Base-by-base conservation (phyloP, 768 basidiomycete genomes). In the Tephrocybe sp. region DNA sequence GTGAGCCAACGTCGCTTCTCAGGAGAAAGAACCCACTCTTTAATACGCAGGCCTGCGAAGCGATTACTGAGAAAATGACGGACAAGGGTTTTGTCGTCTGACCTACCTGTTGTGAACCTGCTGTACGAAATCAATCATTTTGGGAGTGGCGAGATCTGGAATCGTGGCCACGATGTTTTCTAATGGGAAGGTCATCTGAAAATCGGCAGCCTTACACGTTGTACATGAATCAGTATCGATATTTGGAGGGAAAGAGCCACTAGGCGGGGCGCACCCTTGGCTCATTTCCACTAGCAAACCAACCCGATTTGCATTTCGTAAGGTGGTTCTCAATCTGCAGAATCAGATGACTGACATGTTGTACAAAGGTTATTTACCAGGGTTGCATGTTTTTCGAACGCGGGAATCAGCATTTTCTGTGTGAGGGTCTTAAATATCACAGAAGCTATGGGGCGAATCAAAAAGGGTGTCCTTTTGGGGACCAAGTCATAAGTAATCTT, bases 381-480 rank as follows among this genome's bases (percentile, higher is more conserved):
- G 15, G 43, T 48, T 12, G 64, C 32, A 48, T 67, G 61, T 26
- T 64, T 65, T 34, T 57, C 54, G 25, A 74, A 51, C 40, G 65
- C 64, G 12, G 63, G 62, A 8, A 62, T 56, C 1, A 71, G 50
- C 3, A 70, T 14, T 23, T 44, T 41, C 18, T 57, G 57, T 30
- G 57, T 59, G 9, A 75, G 51, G 33, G 57, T 55, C 23, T 48
- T 53, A 44, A 73, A 69, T 15, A 73, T 48, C 1, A 52, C 24
- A 9, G 50, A 66, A 26, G 71, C 54, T 18, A 73, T 33, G 12
- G 72, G 69, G 9, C 72, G 65, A 42, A 77, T 54, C 32, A 70
- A 61, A 48, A 71, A 67, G 1, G 74, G 70, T 3, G 68, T 57
- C 23, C 64, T 61, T 18, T 58, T 40, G 4, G 72, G 72, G 17